A percentile compares a stretch with the other conserved stretches of the same genome.
Evolutionary conservation across 108 stramenopile genomes (phyloP).

Genomic region (Nitzschia sp.): DNA sequence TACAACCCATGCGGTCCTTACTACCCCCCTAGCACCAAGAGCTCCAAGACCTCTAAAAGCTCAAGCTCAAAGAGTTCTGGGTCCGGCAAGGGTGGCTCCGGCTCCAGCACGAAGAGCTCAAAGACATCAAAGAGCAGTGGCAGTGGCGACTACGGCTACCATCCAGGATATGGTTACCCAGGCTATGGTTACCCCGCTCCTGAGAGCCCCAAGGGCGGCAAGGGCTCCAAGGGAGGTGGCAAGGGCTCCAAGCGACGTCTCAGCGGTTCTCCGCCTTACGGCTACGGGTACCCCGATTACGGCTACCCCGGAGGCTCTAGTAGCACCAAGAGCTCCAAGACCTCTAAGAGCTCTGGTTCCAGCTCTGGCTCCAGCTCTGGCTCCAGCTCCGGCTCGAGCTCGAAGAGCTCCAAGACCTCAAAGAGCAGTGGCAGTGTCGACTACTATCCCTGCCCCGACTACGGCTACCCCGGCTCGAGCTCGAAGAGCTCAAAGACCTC

Average conservation of each 20-base stretch:
- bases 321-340: slow-evolving; percentile 1
- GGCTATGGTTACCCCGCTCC: neutral
- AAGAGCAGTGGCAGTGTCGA: neutral
- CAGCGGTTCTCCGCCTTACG: slow-evolving; percentile 3
- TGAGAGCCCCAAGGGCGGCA: too few species aligned
- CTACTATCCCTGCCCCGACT: too few species aligned
- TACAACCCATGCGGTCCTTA: too few species aligned
- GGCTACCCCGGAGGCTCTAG: neutral
- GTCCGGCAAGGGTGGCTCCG: slow-evolving; percentile 3
- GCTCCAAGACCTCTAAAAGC: too few species aligned
- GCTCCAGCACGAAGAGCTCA: neutral
- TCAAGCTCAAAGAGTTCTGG: neutral
- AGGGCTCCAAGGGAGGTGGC: slow-evolving; percentile 7
- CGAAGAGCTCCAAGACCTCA: slow-evolving; percentile 6
- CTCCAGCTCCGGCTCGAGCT: neutral
- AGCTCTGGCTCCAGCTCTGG: neutral
- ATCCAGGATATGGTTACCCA: neutral
- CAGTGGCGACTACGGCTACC: neutral
- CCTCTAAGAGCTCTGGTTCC: neutral
- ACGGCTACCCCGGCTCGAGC: neutral
- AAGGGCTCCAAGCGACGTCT: slow-evolving; percentile 3
- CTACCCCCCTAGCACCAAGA: neutral
- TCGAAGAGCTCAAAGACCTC: neutral
- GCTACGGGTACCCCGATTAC: neutral
- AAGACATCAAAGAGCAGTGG: slow-evolving; percentile 4